phyloP scores from a whole-genome alignment of 768 basidiomycete species.

The Boletus eberwhitei region DNA sequence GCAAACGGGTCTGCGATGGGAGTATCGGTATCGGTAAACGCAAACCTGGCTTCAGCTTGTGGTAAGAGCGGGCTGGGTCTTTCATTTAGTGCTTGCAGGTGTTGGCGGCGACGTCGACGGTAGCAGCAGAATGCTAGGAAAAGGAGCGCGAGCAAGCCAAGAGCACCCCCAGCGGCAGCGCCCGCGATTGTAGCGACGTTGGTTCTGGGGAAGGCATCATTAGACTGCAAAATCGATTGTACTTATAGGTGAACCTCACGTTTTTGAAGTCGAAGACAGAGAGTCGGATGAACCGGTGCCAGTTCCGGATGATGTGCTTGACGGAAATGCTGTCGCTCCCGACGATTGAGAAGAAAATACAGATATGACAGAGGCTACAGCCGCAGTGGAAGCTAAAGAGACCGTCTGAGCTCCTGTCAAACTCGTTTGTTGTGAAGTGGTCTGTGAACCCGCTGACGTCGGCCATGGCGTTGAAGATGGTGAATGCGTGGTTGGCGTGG shows the following conservation, averaged over 20 bases:
- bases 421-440: not conserved
- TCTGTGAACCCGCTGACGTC: not conserved
- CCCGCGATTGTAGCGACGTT: conserved; percentile 17
- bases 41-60: conserved; percentile 5
- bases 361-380: not conserved
- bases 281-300: not conserved
- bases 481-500: conserved; percentile 3
- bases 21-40: not conserved
- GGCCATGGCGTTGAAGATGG: not conserved
- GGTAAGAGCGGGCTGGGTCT: conserved; percentile 6
- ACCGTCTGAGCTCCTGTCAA: not conserved
- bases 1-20: conserved; percentile 3
- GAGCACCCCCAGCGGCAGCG: conserved; percentile 15
- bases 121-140: conserved; percentile 9
- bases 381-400: not conserved
- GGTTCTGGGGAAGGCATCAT: conserved; percentile 5
- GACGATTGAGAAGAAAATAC: conserved; percentile 2
- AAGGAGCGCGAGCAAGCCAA: conserved; percentile 15
- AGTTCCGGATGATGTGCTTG: conserved; percentile 11
- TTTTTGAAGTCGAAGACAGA: conserved; percentile 1
- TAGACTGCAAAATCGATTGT: not conserved
- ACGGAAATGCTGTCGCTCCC: conserved; percentile 8
- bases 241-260: conserved; percentile 6
- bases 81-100: not conserved
- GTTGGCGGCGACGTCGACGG: conserved; percentile 10